Evolutionary conservation across 257 asterid species (phyloP).

Genomic region (Petunia secreta): DNA sequence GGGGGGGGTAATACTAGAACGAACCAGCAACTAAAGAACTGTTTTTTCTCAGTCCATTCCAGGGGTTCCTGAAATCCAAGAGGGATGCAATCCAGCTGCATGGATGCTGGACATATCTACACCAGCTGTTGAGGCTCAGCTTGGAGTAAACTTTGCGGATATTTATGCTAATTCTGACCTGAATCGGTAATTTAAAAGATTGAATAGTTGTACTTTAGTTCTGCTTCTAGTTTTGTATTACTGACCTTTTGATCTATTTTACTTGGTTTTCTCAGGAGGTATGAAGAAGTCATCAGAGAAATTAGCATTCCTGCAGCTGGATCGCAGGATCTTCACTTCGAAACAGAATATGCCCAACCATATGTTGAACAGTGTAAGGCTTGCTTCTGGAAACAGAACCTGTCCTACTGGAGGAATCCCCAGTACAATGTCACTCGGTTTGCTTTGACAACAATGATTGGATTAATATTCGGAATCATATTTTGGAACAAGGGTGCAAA

Average conservation of each 20-base stretch:
- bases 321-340: slow-evolving; percentile 25
- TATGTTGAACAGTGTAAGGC: neutral
- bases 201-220: neutral
- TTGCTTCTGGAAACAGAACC: slow-evolving; percentile 35
- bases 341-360: slow-evolving; percentile 15
- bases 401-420: slow-evolving; percentile 34
- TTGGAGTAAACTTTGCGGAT: slow-evolving; percentile 25
- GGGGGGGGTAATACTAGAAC: neutral
- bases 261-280: slow-evolving; percentile 5
- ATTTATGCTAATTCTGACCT: slow-evolving; percentile 17
- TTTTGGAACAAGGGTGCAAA: slow-evolving; percentile 34
- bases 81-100: slow-evolving; percentile 33
- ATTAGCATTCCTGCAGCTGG: slow-evolving; percentile 28
- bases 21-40: neutral
- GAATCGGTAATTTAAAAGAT: neutral
- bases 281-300: neutral
- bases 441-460: slow-evolving; percentile 1
- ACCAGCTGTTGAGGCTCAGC: no score
- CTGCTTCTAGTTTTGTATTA: no score
- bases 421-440: slow-evolving; percentile 21
- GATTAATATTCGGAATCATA: slow-evolving; percentile 23
- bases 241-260: no score
- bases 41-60: slow-evolving; percentile 11
- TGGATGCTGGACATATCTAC: slow-evolving; percentile 32
- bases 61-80: slow-evolving; percentile 27